These are phyloP conservation scores for Holtermanniella nyarrowii DNA, from an alignment of 768 basidiomycete genomes.

Conservation along the genomic window DNA sequence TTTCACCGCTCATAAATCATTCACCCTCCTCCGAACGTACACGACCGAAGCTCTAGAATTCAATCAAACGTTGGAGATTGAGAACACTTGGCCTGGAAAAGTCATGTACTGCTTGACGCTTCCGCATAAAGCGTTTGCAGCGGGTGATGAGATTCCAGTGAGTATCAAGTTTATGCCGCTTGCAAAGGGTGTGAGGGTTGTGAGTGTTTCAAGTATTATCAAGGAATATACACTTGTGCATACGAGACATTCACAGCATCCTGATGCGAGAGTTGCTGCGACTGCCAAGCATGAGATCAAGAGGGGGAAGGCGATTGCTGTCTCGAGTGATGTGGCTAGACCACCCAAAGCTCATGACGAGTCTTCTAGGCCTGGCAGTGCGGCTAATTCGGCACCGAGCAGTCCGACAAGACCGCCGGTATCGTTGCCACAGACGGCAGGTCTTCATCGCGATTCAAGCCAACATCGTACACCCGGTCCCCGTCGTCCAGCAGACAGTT, in stretches of 20 bases:
- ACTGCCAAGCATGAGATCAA: conserved; percentile 59
- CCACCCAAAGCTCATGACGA: neutral
- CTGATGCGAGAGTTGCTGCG: conserved; percentile 54
- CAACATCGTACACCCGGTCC: conserved; percentile 3
- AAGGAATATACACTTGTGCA: conserved; percentile 60
- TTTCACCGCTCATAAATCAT: conserved; percentile 53
- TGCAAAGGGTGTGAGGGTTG: conserved; percentile 67
- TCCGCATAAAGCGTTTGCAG: conserved; percentile 92
- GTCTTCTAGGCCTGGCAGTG: neutral
- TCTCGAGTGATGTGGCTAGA: neutral
- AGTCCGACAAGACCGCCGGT: conserved; percentile 9
- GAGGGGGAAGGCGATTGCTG: conserved; percentile 44
- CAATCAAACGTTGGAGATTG: conserved; percentile 79
- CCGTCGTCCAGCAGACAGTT: neutral
- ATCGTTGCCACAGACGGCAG: conserved; percentile 1
- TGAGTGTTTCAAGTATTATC: conserved; percentile 56
- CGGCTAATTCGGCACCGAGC: neutral
- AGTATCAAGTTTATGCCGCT: conserved; percentile 79
- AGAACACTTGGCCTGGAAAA: conserved; percentile 96
- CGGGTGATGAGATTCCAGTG: conserved; percentile 71
- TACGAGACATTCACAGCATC: conserved; percentile 51
- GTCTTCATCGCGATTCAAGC: conserved; percentile 1
- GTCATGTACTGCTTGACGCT: conserved; percentile 84
- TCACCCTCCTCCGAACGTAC: conserved; percentile 64
- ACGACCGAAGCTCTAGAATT: conserved; percentile 78